Percentiles rank a stretch among this genome's conserved stretches.
Evolutionary conservation across 2,329 filamentous ascomycete species (phyloP).

Genomic region (Sporothrix variecibatus): DNA sequence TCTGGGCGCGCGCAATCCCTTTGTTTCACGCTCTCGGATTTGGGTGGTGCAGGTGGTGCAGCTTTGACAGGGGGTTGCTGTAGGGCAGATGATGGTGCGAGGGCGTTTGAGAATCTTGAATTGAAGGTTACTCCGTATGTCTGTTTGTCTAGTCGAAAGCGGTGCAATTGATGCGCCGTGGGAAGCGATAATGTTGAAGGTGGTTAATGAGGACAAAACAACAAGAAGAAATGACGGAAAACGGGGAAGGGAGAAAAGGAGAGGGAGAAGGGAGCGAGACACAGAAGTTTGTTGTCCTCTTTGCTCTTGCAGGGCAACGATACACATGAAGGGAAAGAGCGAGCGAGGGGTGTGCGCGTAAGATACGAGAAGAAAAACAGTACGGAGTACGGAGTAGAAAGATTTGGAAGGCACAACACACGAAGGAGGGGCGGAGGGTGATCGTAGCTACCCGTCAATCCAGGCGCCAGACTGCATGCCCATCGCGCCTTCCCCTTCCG

Average conservation of each 20-base stretch:
- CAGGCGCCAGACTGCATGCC: neutral
- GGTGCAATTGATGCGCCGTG: neutral
- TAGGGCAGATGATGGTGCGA: neutral
- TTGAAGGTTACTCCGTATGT: neutral
- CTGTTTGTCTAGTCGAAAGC: neutral
- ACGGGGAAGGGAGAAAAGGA: neutral
- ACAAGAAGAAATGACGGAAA: neutral
- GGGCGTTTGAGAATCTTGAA: constrained; percentile 12
- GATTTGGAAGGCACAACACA: constrained; percentile 9
- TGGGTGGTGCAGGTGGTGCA: neutral
- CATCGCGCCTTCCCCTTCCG: constrained; percentile 11
- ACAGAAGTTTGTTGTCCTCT: neutral
- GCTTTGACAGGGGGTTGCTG: no score
- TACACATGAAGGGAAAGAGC: constrained; percentile 3
- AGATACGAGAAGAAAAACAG: neutral
- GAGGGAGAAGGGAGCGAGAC: neutral
- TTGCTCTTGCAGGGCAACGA: constrained; percentile 2
- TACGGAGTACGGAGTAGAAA: neutral
- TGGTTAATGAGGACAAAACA: neutral
- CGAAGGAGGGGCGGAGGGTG: neutral
- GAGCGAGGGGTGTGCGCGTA: neutral
- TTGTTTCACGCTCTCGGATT: constrained; percentile 23
- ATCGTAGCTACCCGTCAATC: neutral
- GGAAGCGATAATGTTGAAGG: neutral
- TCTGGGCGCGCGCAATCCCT: neutral